These are phyloP conservation scores for Phoma herbarum DNA, from an alignment of 2,329 filamentous ascomycete genomes.

Conservation along the genomic window DNA sequence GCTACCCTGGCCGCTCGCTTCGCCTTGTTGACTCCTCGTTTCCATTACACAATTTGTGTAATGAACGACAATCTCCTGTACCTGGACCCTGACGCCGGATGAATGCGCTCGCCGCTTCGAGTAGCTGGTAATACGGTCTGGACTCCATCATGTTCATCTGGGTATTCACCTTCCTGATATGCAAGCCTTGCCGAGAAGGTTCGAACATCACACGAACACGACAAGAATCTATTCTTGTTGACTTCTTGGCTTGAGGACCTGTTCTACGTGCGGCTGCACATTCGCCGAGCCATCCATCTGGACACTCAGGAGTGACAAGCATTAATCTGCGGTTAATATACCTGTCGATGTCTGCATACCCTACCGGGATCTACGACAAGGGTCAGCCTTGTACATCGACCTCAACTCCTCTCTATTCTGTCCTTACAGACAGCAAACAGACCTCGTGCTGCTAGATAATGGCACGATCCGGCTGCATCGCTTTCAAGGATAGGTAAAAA, in stretches of 20 bases:
- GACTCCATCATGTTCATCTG: slow-evolving; percentile 26
- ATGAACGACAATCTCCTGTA: slow-evolving; percentile 48
- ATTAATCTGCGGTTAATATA: slow-evolving; percentile 49
- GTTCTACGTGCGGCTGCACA: slow-evolving; percentile 6
- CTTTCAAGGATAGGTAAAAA: neutral
- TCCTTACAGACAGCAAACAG: neutral
- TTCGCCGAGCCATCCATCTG: slow-evolving; percentile 13
- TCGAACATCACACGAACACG: neutral
- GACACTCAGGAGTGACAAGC: slow-evolving; percentile 44
- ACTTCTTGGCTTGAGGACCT: slow-evolving; percentile 21
- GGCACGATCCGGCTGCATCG: neutral
- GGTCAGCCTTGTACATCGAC: slow-evolving; percentile 28
- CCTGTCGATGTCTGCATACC: slow-evolving; percentile 46
- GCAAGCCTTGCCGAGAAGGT: slow-evolving; percentile 17
- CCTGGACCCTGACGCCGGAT: slow-evolving; percentile 32
- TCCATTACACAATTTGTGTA: slow-evolving; percentile 37
- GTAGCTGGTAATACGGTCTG: slow-evolving; percentile 27
- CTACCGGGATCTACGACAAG: slow-evolving; percentile 48
- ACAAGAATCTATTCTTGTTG: neutral
- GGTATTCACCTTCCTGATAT: slow-evolving; percentile 20
- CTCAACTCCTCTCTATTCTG: slow-evolving; percentile 1
- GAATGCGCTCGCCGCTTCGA: slow-evolving; percentile 18
- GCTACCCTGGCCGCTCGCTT: slow-evolving; percentile 16
- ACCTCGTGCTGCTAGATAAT: slow-evolving; percentile 4
- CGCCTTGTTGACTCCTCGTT: slow-evolving; percentile 15